These are phyloP conservation scores for Acmispon strigosus DNA, from an alignment of 306 rosid genomes.

Conservation along the genomic window DNA sequence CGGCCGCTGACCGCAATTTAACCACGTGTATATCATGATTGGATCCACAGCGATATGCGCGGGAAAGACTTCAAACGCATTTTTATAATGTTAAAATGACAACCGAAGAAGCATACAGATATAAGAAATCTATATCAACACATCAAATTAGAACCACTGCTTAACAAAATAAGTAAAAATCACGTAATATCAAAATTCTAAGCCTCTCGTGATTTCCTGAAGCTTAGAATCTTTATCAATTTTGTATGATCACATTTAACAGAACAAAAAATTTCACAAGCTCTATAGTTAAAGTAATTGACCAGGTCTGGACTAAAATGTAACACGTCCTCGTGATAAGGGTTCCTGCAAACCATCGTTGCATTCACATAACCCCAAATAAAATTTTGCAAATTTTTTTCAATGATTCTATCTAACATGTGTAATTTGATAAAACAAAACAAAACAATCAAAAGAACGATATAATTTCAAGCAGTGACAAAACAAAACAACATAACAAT, in stretches of 20 bases:
- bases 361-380: neutral
- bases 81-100: neutral
- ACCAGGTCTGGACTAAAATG: neutral
- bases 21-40: neutral
- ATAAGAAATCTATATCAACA: neutral
- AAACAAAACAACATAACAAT: neutral
- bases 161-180: neutral
- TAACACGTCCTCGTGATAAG: neutral
- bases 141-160: neutral
- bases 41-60: neutral
- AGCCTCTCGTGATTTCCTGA: neutral
- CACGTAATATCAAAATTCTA: neutral
- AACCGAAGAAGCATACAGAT: neutral
- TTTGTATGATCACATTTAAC: neutral
- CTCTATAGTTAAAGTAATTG: neutral
- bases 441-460: neutral
- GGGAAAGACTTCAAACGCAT: neutral
- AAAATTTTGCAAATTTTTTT: neutral
- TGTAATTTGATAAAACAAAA: neutral
- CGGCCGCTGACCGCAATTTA: no score
- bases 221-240: neutral
- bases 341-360: neutral
- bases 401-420: neutral
- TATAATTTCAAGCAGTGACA: slow-evolving; percentile 1
- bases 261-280: neutral